Evolutionary conservation across 2,329 filamentous ascomycete genomes (phyloP), one percentile per base, ranked within the genome.

Genomic region (Cercospora berteroae): DNA sequence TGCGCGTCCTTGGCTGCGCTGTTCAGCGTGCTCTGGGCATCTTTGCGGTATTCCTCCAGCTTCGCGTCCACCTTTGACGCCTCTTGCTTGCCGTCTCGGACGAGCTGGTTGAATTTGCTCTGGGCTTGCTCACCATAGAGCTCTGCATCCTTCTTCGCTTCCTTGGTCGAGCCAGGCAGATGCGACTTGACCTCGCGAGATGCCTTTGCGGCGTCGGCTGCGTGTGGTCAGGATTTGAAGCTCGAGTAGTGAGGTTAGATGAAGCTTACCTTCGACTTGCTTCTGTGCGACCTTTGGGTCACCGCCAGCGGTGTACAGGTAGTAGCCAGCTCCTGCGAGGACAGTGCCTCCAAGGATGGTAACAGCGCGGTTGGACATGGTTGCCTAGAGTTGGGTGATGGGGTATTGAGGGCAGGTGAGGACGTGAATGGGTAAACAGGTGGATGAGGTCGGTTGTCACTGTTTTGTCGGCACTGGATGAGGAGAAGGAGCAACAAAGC

Each of bases 241-340:
- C 18, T 60, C 16, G 7, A 44, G 12, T 29, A 56, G 25, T 31
- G 33, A 20, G 39, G 18, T 9, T 39, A 63, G n/a, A n/a, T 23
- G 16, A 36, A 48, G 82, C 88, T 56, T 82, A 97, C 94, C 87
- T 83, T 97, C 91, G 73, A 91, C 86, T 80, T 95, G 85, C 84
- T 94, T 91, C 85, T 93, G 88, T n/a, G 94, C 94, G 60, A 86
- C 88, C 80, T 90, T 92, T 61, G 92, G 85, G 79, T 88, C 87
- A 66, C 94, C 94, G 69, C 94, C 94, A 16, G 94, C 90, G 61
- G 82, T 85, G 85, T 96, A 99, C 70, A 98, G 86, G 84, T 98
- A 98, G 85, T 97, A 98, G 52, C 91, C 93, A 67, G 89, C 83
- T 71, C 88, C 90, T 16, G 69, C 87, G 33, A 86, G 89, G 71